Conservation (phyloP, 108 stramenopile species). For the Heterococcus sp. region DNA sequence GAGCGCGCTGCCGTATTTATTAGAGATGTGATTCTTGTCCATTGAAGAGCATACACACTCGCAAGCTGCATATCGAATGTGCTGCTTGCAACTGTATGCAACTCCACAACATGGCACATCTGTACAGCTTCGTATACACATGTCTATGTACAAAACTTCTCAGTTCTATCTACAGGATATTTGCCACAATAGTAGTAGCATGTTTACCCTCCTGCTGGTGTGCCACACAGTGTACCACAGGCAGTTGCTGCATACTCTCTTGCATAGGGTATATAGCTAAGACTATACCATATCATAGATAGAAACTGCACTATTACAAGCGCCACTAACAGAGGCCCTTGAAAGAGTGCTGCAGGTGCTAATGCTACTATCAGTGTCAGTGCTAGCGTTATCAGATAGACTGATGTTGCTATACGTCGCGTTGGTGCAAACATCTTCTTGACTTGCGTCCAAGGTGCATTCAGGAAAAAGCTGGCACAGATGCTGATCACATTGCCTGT, state of each 20-base stretch:
- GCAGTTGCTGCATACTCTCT: not conserved
- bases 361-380: slow-evolving; percentile 43
- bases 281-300: slow-evolving; percentile 48
- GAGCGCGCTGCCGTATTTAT: too few species aligned
- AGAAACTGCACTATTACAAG: slow-evolving; percentile 49
- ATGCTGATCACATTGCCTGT: slow-evolving; percentile 50
- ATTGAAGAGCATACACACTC: too few species aligned
- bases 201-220: too few species aligned
- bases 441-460: slow-evolving; percentile 49
- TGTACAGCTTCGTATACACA: too few species aligned
- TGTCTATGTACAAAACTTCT: too few species aligned
- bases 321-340: slow-evolving; percentile 30
- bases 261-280: slow-evolving; percentile 44
- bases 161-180: too few species aligned
- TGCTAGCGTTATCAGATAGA: slow-evolving; percentile 43
- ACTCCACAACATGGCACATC: too few species aligned
- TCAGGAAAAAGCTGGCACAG: slow-evolving; percentile 48
- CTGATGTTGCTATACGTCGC: slow-evolving; percentile 31
- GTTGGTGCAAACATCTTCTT: slow-evolving; percentile 56
- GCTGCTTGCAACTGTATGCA: too few species aligned
- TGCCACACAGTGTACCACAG: too few species aligned
- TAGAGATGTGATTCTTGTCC: too few species aligned
- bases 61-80: too few species aligned
- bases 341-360: not conserved
- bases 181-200: too few species aligned